phyloP scores from a whole-genome alignment of 805 yeast genomes.

The Candida montana region DNA sequence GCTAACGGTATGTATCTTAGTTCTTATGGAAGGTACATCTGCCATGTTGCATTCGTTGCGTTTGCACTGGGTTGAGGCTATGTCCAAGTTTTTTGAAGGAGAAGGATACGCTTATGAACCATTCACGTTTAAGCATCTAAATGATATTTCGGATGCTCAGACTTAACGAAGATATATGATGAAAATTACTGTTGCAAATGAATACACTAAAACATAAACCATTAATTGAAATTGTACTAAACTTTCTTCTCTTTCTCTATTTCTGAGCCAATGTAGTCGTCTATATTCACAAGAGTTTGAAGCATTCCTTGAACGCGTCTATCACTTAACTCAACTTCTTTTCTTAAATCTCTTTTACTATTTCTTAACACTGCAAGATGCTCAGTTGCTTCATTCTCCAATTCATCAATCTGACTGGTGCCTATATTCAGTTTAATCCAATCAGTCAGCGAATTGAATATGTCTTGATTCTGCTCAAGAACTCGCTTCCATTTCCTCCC shows the following conservation, averaged over 20 bases:
- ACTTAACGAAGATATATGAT: too few relatives aligned
- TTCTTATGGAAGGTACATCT: conserved; percentile 97
- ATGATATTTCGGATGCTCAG: neutral
- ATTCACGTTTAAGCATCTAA: conserved; percentile 51
- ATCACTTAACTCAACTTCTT: conserved; percentile 1
- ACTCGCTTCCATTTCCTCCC: conserved; percentile 23
- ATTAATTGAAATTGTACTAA: too few relatives aligned
- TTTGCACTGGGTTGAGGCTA: conserved; percentile 98
- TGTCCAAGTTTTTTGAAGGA: conserved; percentile 97
- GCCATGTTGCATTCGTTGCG: conserved; percentile 99
- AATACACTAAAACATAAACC: too few relatives aligned
- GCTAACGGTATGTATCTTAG: conserved; percentile 85
- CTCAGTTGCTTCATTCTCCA: neutral
- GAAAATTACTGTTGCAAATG: too few relatives aligned
- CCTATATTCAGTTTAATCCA: conserved; percentile 7
- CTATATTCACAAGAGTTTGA: neutral
- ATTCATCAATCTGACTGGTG: neutral
- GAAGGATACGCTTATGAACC: conserved; percentile 91
- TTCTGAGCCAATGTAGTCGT: neutral
- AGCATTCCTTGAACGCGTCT: conserved; percentile 1
- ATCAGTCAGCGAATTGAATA: conserved; percentile 17
- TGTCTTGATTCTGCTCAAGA: conserved; percentile 25
- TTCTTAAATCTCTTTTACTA: conserved; percentile 1
- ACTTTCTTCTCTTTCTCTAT: conserved; percentile 5
- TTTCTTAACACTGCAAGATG: neutral